phyloP scores from a whole-genome alignment of 2,329 filamentous ascomycete genomes.

The Trichoderma sp. region DNA sequence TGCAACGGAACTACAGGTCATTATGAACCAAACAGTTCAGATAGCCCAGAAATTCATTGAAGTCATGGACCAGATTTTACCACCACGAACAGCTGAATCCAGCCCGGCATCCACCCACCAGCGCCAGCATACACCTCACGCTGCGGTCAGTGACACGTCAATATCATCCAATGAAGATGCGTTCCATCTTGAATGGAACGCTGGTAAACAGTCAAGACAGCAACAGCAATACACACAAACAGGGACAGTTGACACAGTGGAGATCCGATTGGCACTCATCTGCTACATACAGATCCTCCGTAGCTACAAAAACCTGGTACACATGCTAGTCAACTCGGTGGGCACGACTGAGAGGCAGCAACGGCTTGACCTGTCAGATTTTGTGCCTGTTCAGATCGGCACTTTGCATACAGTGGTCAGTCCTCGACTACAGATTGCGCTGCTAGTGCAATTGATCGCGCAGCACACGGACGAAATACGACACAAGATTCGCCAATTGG shows the following conservation, averaged over 20 bases:
- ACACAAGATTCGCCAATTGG: neutral
- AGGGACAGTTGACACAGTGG: neutral
- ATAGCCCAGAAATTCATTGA: neutral
- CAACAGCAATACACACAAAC: neutral
- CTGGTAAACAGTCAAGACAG: neutral
- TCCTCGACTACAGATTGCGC: neutral
- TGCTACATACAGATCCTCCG: conserved; percentile 2
- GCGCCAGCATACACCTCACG: neutral
- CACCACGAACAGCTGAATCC: neutral
- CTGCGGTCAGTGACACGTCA: neutral
- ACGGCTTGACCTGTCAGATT: neutral
- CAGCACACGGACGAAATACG: neutral
- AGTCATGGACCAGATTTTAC: neutral
- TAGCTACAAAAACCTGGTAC: neutral
- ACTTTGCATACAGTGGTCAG: neutral
- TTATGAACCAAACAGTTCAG: conserved; percentile 1
- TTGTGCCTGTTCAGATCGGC: neutral
- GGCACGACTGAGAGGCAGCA: neutral
- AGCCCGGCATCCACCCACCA: neutral
- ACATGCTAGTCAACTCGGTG: neutral
- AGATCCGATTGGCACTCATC: neutral
- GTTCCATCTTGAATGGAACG: neutral
- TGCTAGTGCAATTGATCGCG: neutral
- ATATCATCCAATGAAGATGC: neutral
- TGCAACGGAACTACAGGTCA: neutral